phyloP scores from a whole-genome alignment of 495 filamentous ascomycete species.

The Penicillium longicatenatum region DNA sequence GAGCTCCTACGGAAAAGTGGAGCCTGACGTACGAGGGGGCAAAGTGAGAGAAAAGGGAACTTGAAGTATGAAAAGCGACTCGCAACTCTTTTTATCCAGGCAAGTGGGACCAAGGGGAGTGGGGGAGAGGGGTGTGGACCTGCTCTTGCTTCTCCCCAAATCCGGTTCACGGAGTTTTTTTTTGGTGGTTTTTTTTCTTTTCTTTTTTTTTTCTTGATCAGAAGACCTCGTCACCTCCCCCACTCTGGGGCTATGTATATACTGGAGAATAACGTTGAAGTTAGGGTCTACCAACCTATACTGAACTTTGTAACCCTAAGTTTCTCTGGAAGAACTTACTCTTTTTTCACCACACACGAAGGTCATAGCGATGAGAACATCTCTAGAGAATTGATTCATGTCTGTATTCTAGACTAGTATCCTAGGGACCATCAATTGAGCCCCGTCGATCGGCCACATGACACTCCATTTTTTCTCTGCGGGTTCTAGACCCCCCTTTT shows the following conservation, averaged over 20 bases:
- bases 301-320: not conserved
- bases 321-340: not conserved
- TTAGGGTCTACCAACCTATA: not conserved
- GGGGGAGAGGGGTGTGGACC: constrained; percentile 7
- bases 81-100: constrained; percentile 12
- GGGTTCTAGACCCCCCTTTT: constrained; percentile 34
- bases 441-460: constrained; percentile 47
- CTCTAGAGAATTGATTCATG: too few relatives aligned
- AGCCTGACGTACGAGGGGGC: constrained; percentile 37
- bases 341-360: too few relatives aligned
- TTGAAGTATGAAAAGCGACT: constrained; percentile 3
- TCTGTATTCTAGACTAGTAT: too few relatives aligned
- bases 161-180: constrained; percentile 33
- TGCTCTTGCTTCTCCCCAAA: constrained; percentile 16
- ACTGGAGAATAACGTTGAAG: not conserved
- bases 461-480: constrained; percentile 35
- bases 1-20: constrained; percentile 23
- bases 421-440: constrained; percentile 5
- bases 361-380: too few relatives aligned
- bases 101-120: constrained; percentile 16
- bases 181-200: constrained; percentile 43
- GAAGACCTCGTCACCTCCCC: constrained; percentile 44
- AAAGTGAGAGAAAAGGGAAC: not conserved
- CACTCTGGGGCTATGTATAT: constrained; percentile 8
- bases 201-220: constrained; percentile 49